These are phyloP conservation scores for Pycnococcus provasolii DNA, from an alignment of 139 green algal species.

Conservation along the genomic window DNA sequence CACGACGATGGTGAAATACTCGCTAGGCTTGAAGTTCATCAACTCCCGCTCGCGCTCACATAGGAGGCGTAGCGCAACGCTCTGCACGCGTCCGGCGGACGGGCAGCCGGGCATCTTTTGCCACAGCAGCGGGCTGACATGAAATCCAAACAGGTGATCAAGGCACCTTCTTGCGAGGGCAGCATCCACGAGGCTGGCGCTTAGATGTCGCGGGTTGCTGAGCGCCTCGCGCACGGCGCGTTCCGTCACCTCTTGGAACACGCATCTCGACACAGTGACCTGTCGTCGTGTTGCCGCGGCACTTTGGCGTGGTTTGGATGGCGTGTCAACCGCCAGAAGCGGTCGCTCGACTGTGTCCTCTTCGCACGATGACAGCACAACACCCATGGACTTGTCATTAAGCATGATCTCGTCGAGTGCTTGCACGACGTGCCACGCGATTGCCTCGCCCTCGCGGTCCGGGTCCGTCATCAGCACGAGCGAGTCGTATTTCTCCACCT, in stretches of 20 bases:
- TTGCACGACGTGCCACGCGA: slow-evolving; percentile 84
- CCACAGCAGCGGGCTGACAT: slow-evolving; percentile 81
- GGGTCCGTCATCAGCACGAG: slow-evolving; percentile 90
- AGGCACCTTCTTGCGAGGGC: slow-evolving; percentile 76
- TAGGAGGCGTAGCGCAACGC: slow-evolving; percentile 71
- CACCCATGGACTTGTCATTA: slow-evolving; percentile 1
- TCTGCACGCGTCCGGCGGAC: slow-evolving; percentile 66
- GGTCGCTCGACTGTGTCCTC: slow-evolving; percentile 3
- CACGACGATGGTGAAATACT: slow-evolving; percentile 54
- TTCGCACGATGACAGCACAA: background rate
- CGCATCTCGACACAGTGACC: too few species aligned
- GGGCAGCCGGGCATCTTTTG: slow-evolving; percentile 55
- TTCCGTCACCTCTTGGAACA: slow-evolving; percentile 70
- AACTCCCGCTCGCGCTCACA: slow-evolving; percentile 66
- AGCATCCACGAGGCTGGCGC: slow-evolving; percentile 63
- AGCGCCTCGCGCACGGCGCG: slow-evolving; percentile 61
- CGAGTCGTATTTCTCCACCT: background rate
- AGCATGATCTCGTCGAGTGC: slow-evolving; percentile 44
- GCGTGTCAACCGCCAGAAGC: background rate
- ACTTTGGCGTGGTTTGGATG: too few species aligned
- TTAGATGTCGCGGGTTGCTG: slow-evolving; percentile 41
- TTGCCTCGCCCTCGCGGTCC: slow-evolving; percentile 86
- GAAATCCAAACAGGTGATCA: slow-evolving; percentile 85
- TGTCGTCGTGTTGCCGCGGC: too few species aligned
- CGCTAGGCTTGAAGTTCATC: slow-evolving; percentile 42